A percentile compares a stretch with the other conserved stretches of the same genome.
Evolutionary conservation across 2,329 filamentous ascomycete genomes (phyloP).

Genomic region (Zymoseptoria brevis): DNA sequence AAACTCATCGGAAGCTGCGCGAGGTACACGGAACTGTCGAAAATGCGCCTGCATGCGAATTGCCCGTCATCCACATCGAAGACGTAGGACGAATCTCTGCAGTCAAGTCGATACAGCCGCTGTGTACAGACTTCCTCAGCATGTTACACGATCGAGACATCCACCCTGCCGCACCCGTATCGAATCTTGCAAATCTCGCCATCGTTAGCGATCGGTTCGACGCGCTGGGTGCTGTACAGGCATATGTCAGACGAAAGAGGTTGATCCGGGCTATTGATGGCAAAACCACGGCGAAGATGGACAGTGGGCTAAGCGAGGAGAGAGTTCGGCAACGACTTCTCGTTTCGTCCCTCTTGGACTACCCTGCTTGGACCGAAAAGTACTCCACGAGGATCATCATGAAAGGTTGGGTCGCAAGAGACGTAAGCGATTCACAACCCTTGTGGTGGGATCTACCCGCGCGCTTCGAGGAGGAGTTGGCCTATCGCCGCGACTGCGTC

Average conservation of each 20-base stretch:
- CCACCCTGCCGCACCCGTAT: conserved; percentile 42
- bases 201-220: conserved; percentile 68
- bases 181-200: conserved; percentile 59
- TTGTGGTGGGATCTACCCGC: conserved; percentile 68
- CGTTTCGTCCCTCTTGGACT: conserved; percentile 57
- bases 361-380: conserved; percentile 51
- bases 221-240: conserved; percentile 49
- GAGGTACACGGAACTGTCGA: conserved; percentile 41
- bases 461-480: conserved; percentile 62
- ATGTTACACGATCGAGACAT: conserved; percentile 52
- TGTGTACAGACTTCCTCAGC: conserved; percentile 58
- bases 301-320: conserved; percentile 49
- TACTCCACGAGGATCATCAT: conserved; percentile 60
- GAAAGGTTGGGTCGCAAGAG: conserved; percentile 54
- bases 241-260: conserved; percentile 44
- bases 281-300: conserved; percentile 36
- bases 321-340: conserved; percentile 61
- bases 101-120: conserved; percentile 45
- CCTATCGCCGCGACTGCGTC: conserved; percentile 57
- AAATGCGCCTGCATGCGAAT: conserved; percentile 34
- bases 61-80: conserved; percentile 58
- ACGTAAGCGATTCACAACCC: conserved; percentile 36
- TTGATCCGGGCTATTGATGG: conserved; percentile 36
- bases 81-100: conserved; percentile 63
- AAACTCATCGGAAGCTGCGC: conserved; percentile 45